These are phyloP conservation scores for Cymbidium sinense DNA, from an alignment of 106 monocot species.

Conservation along the genomic window DNA sequence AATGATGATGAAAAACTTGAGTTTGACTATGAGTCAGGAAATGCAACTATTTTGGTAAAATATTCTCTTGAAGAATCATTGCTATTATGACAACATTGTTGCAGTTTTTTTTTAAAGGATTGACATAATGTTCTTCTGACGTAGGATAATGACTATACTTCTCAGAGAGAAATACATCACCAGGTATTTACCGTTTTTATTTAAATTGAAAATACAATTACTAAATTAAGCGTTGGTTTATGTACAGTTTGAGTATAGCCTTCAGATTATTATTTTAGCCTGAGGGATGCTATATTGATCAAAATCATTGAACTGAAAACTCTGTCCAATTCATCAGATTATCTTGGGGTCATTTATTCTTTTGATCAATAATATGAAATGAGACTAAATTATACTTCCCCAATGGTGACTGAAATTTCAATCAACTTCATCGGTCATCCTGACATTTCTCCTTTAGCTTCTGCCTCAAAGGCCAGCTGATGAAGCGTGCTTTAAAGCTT, in stretches of 20 bases:
- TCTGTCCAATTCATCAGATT: background rate
- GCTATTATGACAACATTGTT: background rate
- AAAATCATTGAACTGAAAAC: background rate
- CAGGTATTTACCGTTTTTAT: slow-evolving; percentile 44
- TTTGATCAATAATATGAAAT: background rate
- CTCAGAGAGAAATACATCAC: slow-evolving; percentile 73
- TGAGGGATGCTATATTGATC: background rate
- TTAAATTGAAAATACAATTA: background rate
- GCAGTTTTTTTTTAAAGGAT: background rate
- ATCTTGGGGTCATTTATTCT: background rate
- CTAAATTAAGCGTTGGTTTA: background rate
- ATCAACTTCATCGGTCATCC: background rate
- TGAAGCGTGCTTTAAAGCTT: background rate
- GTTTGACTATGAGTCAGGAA: slow-evolving; percentile 99
- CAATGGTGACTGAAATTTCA: background rate
- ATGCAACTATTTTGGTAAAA: slow-evolving; percentile 64
- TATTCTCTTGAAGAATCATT: background rate
- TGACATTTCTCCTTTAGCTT: background rate
- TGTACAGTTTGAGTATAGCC: background rate
- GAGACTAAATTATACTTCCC: background rate
- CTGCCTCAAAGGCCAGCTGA: background rate
- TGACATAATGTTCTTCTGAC: slow-evolving; percentile 14
- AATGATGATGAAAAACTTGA: slow-evolving; percentile 93
- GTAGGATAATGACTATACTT: slow-evolving; percentile 81
- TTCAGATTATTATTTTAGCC: background rate